These are phyloP conservation scores for Raffaelea albimanens DNA, from an alignment of 2,329 filamentous ascomycete species.

Conservation along the genomic window DNA sequence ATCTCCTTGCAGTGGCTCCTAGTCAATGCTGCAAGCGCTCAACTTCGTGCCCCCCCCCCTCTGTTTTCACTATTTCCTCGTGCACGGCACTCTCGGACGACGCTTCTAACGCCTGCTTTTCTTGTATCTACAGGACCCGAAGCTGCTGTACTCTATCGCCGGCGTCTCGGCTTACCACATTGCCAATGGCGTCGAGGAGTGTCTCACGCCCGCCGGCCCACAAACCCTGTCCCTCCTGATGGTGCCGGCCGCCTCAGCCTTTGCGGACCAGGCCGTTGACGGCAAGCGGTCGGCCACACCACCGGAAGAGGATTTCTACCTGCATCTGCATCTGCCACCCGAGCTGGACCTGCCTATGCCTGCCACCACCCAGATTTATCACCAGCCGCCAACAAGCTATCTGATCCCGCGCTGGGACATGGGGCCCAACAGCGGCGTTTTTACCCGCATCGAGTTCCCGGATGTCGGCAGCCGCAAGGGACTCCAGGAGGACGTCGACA, in stretches of 20 bases:
- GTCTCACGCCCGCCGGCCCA: slow-evolving; percentile 74
- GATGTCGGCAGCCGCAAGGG: slow-evolving; percentile 59
- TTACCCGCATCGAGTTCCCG: slow-evolving; percentile 89
- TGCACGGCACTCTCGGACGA: too few species aligned
- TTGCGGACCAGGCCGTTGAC: slow-evolving; percentile 44
- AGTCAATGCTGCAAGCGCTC: too few species aligned
- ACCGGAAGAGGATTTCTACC: slow-evolving; percentile 85
- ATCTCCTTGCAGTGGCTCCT: too few species aligned
- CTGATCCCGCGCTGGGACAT: slow-evolving; percentile 93
- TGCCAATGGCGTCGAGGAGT: slow-evolving; percentile 73
- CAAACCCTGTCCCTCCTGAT: slow-evolving; percentile 91
- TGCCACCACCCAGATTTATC: slow-evolving; percentile 94
- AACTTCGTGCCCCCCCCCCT: too few species aligned
- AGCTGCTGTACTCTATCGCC: slow-evolving; percentile 61
- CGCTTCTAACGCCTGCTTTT: too few species aligned
- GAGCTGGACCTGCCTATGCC: slow-evolving; percentile 90
- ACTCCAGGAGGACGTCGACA: slow-evolving; percentile 85
- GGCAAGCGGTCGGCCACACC: slow-evolving; percentile 11
- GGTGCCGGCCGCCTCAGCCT: slow-evolving; percentile 81
- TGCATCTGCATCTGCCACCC: slow-evolving; percentile 88
- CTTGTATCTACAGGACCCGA: slow-evolving; percentile 47
- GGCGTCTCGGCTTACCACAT: slow-evolving; percentile 90
- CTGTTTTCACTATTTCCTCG: too few species aligned
- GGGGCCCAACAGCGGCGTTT: slow-evolving; percentile 77
- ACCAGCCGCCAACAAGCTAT: slow-evolving; percentile 87